Base-by-base conservation (phyloP, 805 yeast species). In the Saccharomycopsis vini region DNA sequence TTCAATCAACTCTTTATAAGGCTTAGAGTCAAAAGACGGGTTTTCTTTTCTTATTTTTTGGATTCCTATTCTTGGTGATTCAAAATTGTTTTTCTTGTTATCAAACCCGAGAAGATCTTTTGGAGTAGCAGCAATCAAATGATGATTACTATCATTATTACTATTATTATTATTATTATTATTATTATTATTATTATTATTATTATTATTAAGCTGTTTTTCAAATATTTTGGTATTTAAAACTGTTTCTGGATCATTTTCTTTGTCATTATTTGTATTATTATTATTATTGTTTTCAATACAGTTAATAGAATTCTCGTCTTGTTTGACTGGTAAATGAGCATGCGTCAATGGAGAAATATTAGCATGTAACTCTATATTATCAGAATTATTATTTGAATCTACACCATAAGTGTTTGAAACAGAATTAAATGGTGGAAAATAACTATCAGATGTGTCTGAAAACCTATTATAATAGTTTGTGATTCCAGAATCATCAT, bases 1-100 rank as follows among this genome's bases (percentile, higher is more conserved):
- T 39, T 77, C 77, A 41, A 79, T 58, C 18, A 79, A 58, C 46
- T 77, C 75, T 50, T 72, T 70, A 53, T 79, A 79, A 1, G 77
- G 64, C 52, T 71, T 68, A 4, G 81, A 69, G 51, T 74, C 66
- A 42, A 72, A 59, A 12, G 58, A 52, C 2, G 70, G 68, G 42
- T 61, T 57, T 22, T 53, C 44, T 15, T 39, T 29, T 15, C 43
- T 36, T 20, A 50, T 13, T 20, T 50, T 45, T 36, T 34, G 39
- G 30, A 50, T 44, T 22, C 44, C 48, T 16, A 35, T n/a, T 9
- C 33, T 10, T 5, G 33, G 33, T 5, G 33, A 30, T 15, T 30
- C 33, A 9, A 34, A 23, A 3, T 36, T 20, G 22, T n/a, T n/a
- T n/a, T n/a, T n/a, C n/a, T n/a, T n/a, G n/a, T n/a, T n/a, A n/a